phyloP scores from a whole-genome alignment of 2,329 filamentous ascomycete species.

The Bipolaris bicolor region DNA sequence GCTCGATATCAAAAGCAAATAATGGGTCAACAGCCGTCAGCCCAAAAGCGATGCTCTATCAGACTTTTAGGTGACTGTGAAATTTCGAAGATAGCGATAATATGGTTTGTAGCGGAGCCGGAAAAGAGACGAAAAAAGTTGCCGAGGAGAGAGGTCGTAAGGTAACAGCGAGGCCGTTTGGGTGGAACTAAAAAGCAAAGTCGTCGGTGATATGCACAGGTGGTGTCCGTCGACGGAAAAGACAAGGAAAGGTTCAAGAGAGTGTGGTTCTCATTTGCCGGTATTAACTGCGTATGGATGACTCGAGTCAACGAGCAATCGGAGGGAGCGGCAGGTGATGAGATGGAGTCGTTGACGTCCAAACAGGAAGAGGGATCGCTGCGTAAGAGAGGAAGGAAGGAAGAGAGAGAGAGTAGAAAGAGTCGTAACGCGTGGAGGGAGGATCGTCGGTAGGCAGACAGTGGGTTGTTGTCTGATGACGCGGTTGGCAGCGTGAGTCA shows the following conservation, averaged over 20 bases:
- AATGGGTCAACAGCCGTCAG: slow-evolving; percentile 43
- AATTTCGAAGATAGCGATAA: slow-evolving; percentile 45
- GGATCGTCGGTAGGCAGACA: slow-evolving; percentile 37
- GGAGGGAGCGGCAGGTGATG: slow-evolving; percentile 22
- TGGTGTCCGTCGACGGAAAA: slow-evolving; percentile 47
- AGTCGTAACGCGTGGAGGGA: slow-evolving; percentile 50
- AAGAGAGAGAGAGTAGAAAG: neutral
- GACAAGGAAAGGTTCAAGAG: slow-evolving; percentile 52
- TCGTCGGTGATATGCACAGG: slow-evolving; percentile 50
- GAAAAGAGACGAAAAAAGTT: slow-evolving; percentile 22
- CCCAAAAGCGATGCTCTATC: slow-evolving; percentile 47
- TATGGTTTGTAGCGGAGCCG: slow-evolving; percentile 39
- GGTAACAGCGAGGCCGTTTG: slow-evolving; percentile 37
- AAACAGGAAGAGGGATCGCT: slow-evolving; percentile 43
- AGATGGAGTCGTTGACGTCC: slow-evolving; percentile 38
- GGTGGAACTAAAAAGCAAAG: slow-evolving; percentile 37
- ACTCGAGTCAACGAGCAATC: slow-evolving; percentile 50
- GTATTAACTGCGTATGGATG: slow-evolving; percentile 50
- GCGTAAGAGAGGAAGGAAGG: slow-evolving; percentile 42
- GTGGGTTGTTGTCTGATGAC: slow-evolving; percentile 33
- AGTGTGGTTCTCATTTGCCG: slow-evolving; percentile 53
- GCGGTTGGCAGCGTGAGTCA: slow-evolving; percentile 45
- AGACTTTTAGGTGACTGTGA: slow-evolving; percentile 45
- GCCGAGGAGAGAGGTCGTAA: slow-evolving; percentile 37
- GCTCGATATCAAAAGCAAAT: slow-evolving; percentile 43